These are phyloP conservation scores for Dioszegia hungarica DNA, from an alignment of 768 basidiomycete species.

Conservation along the genomic window DNA sequence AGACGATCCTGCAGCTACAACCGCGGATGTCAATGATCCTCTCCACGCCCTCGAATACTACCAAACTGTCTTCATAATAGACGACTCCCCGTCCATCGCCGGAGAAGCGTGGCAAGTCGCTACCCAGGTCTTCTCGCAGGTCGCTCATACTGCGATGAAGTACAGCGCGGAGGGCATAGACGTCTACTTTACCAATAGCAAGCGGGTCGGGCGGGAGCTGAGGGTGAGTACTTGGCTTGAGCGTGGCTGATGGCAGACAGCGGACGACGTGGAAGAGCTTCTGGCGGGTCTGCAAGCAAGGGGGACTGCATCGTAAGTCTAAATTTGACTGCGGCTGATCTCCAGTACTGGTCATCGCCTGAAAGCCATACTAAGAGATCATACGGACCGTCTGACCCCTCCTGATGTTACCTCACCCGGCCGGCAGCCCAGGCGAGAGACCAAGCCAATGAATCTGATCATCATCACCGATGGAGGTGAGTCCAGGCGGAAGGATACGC, in stretches of 20 bases:
- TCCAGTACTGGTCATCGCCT: slow-evolving; percentile 39
- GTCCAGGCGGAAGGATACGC: neutral
- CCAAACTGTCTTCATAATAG: slow-evolving; percentile 42
- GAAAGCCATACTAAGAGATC: slow-evolving; percentile 36
- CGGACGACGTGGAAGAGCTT: slow-evolving; percentile 39
- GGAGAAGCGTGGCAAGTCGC: slow-evolving; percentile 42
- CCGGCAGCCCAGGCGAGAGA: slow-evolving; percentile 11
- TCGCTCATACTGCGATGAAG: slow-evolving; percentile 35
- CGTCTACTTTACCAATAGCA: slow-evolving; percentile 43
- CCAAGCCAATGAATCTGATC: slow-evolving; percentile 45
- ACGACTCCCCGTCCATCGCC: slow-evolving; percentile 40
- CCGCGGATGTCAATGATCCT: slow-evolving; percentile 33
- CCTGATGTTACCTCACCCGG: slow-evolving; percentile 3
- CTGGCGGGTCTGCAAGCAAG: slow-evolving; percentile 38
- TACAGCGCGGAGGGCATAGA: slow-evolving; percentile 36
- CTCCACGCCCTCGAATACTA: slow-evolving; percentile 33
- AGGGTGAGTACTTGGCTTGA: slow-evolving; percentile 6
- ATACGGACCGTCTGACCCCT: slow-evolving; percentile 38
- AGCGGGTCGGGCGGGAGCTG: slow-evolving; percentile 39
- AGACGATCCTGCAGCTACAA: too few species aligned
- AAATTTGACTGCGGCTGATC: neutral
- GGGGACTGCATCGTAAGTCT: slow-evolving; percentile 41
- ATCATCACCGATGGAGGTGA: slow-evolving; percentile 42
- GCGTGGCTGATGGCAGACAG: neutral
- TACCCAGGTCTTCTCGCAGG: slow-evolving; percentile 30